Evolutionary conservation across 2,329 filamentous ascomycete genomes (phyloP), one percentile per base, ranked within the genome.

Genomic region (Colletotrichum phormii): DNA sequence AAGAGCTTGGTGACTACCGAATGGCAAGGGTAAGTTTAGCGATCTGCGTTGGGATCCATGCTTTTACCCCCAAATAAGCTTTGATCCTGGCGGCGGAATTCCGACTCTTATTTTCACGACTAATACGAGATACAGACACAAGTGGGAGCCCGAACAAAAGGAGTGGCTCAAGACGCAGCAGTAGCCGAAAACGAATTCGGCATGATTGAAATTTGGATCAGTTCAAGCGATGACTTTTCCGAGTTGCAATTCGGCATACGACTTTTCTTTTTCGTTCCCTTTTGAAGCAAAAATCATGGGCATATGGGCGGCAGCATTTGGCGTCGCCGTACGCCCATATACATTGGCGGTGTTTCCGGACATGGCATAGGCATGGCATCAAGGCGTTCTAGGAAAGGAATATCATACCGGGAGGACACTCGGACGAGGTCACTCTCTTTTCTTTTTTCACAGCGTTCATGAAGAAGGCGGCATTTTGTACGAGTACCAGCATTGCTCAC

Each of bases 1-100:
- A 89, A 87, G 82, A 89, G 89, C 31, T 79, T 94, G 68, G 87
- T 89, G 0, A 83, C 84, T 2, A 92, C 91, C 1, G 84, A 89
- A 66, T 93, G 88, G 83, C 83, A 89, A 77, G 89, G 88, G 91
- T 93, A 81, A 80, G 90, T 85, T 71, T 49, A 18, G 35, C 46
- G 15, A 63, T 49, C 37, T 22, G 29, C 51, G 49, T 46, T 18
- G 66, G n/a, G 31, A 11, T 15, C 7, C 54, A 33, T 59, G 46
- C 35, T 64, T 68, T 63, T 35, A 69, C 42, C 42, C 42, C 18
- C 7, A 49, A 22, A 49, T 61, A 57, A 29, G 51, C 64, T 58
- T 66, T 33, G 12, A 63, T 55, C 24, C 42, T 35, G 15, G 15
- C 37, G 3, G 13, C 13, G 2, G 11, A 22, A n/a, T 11, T 59